Conservation (phyloP, 1,284 basidiomycete species). For the Heterobasidion parviporum region DNA sequence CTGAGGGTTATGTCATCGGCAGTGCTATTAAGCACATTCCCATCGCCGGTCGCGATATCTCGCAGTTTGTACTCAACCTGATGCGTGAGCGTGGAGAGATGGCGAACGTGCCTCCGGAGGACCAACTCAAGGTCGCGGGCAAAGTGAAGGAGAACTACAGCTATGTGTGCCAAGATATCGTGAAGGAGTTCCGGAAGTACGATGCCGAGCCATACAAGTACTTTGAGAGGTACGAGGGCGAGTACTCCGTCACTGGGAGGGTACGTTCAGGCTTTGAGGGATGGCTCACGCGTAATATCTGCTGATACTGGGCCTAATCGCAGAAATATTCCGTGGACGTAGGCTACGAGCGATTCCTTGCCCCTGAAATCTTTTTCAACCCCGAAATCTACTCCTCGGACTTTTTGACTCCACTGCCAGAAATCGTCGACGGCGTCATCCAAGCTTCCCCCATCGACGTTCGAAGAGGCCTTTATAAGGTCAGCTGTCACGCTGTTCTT, state of each 20-base stretch:
- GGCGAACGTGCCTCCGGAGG: conserved; percentile 88
- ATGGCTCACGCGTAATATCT: background rate
- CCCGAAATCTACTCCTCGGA: conserved; percentile 98
- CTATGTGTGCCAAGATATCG: conserved; percentile 99
- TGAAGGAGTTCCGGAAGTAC: conserved; percentile 98
- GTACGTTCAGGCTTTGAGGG: conserved; percentile 38
- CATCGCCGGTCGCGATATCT: conserved; percentile 96
- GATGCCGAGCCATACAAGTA: conserved; percentile 95
- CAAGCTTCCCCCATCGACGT: conserved; percentile 96
- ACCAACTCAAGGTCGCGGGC: conserved; percentile 86
- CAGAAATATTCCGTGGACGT: conserved; percentile 90
- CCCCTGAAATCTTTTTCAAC: conserved; percentile 99
- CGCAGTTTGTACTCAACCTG: conserved; percentile 94
- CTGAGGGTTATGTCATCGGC: conserved; percentile 98
- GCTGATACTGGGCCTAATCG: background rate
- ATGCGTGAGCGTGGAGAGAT: conserved; percentile 95
- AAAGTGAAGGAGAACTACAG: conserved; percentile 98
- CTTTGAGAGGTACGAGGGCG: conserved; percentile 91
- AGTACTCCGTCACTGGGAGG: conserved; percentile 87
- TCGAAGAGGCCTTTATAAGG: conserved; percentile 90
- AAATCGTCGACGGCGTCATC: conserved; percentile 96
- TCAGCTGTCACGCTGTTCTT: conserved; percentile 16
- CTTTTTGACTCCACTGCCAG: conserved; percentile 94
- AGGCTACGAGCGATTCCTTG: conserved; percentile 98
- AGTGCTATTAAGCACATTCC: conserved; percentile 99